Evolutionary conservation across 257 asterid genomes (phyloP), one percentile per base, ranked within the genome.

Genomic region (Orobanche coerulescens): DNA sequence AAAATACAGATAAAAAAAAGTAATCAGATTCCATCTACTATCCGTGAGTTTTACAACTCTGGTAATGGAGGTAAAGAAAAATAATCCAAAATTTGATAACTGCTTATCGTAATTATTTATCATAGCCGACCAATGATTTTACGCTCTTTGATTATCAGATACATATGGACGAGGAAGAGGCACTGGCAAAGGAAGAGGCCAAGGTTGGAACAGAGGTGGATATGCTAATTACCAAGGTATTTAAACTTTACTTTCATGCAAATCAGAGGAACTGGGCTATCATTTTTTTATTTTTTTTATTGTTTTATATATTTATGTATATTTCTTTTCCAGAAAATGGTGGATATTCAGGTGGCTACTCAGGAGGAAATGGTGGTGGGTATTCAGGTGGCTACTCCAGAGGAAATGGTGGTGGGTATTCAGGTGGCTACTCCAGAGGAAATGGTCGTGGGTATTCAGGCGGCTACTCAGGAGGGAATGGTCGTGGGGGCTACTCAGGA

Each of bases 181-280:
- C 72, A 88, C 93, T 77, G 96, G 95, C 57, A 79, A 94, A 72
- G 98, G 92, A 30, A 84, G 96, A 68, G 98, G 94, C 4, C 80
- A 84, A 44, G 94, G 94, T 73, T 92, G 88, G 93, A 81, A 75
- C 82, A 81, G 93, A 77, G 96, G 93, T 75, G 96, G 94, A 74
- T 83, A 85, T 69, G 71, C 76, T 56, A 84, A 88, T 75, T 72
- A 76, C 72, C 73, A 65, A 59, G 81, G 81, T 76, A 67, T 61
- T 43, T 31, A 3, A 66, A 33, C 66, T 48, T 16, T 44, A 42
- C 6, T 16, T 33, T 26, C 50, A 26, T 59, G n/a, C 16, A 11
- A 48, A 47, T 30, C 44, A 5, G 34, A 42, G 10, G 20, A 6
- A 33, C 57, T 26, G 23, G n/a, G 4, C n/a, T 30, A 9, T 44